Percentiles rank a stretch among this genome's conserved stretches.
phyloP scores from a whole-genome alignment of 108 stramenopile genomes.

The Chaetoceros muelleri region DNA sequence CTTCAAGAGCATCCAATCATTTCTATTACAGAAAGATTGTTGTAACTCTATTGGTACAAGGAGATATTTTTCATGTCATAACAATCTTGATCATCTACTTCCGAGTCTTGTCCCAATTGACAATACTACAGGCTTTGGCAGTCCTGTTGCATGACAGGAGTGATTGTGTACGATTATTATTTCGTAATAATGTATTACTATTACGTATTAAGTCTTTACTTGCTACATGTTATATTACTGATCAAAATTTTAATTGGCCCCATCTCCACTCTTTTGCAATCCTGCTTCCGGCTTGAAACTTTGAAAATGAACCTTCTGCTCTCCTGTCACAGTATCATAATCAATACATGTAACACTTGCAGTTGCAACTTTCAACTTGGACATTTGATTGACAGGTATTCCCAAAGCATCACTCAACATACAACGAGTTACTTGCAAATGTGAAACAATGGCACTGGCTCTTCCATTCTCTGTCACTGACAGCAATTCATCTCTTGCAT shows the following conservation, averaged over 20 bases:
- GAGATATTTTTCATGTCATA: too few relatives aligned
- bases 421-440: constrained; percentile 80
- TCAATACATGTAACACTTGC: constrained; percentile 80
- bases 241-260: constrained; percentile 49
- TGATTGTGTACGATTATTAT: too few relatives aligned
- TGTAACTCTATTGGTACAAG: too few relatives aligned
- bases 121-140: too few relatives aligned
- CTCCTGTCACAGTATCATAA: constrained; percentile 38
- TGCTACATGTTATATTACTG: too few relatives aligned
- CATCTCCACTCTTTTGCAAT: constrained; percentile 47
- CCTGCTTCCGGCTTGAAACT: constrained; percentile 81
- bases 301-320: constrained; percentile 61
- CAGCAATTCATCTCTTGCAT: constrained; percentile 51
- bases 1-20: too few relatives aligned
- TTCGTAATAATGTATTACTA: too few relatives aligned
- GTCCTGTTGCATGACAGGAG: too few relatives aligned
- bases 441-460: constrained; percentile 65
- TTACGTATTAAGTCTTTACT: too few relatives aligned
- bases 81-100: too few relatives aligned
- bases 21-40: too few relatives aligned
- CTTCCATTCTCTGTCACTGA: constrained; percentile 36
- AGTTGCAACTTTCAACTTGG: constrained; percentile 58
- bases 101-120: too few relatives aligned
- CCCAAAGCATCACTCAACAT: constrained; percentile 69
- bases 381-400: constrained; percentile 57